Evolutionary conservation across 805 yeast species (phyloP).

Genomic region (Sugiyamaella mastotermitis): DNA sequence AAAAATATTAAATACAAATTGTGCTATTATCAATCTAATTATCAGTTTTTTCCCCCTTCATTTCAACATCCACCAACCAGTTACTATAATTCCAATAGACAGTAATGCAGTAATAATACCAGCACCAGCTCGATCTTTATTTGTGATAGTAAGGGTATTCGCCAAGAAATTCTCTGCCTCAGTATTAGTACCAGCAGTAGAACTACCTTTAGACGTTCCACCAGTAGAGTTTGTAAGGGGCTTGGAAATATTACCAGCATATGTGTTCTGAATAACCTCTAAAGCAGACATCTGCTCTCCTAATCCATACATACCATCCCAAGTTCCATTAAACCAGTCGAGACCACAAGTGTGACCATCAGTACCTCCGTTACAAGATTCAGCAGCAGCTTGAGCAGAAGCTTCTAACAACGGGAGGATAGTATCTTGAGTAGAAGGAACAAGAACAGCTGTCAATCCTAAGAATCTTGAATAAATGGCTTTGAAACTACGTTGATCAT

Average conservation of each 20-base stretch:
- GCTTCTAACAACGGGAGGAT: conserved; percentile 42
- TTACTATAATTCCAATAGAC: conserved; percentile 52
- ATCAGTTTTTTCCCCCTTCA: conserved; percentile 9
- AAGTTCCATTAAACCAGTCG: conserved; percentile 55
- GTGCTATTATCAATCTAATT: no score
- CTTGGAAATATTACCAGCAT: conserved; percentile 32
- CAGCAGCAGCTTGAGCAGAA: conserved; percentile 67
- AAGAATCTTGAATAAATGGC: conserved; percentile 62
- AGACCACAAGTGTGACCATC: conserved; percentile 82
- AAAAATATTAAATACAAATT: neutral
- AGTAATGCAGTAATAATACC: conserved; percentile 78
- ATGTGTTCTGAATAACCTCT: conserved; percentile 50
- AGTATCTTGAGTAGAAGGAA: conserved; percentile 45
- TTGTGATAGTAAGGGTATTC: conserved; percentile 37
- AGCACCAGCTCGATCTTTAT: conserved; percentile 81
- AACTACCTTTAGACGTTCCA: conserved; percentile 63
- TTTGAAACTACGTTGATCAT: conserved; percentile 70
- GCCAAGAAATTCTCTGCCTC: conserved; percentile 16
- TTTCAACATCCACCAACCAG: conserved; percentile 69
- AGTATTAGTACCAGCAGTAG: conserved; percentile 57
- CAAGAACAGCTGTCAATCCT: conserved; percentile 56
- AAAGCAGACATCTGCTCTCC: conserved; percentile 83
- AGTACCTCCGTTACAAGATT: conserved; percentile 70
- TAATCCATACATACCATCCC: conserved; percentile 68
- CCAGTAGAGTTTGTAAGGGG: conserved; percentile 64